Conservation (phyloP, 2,329 filamentous ascomycete species). For the Diaporthe citriasiana region DNA sequence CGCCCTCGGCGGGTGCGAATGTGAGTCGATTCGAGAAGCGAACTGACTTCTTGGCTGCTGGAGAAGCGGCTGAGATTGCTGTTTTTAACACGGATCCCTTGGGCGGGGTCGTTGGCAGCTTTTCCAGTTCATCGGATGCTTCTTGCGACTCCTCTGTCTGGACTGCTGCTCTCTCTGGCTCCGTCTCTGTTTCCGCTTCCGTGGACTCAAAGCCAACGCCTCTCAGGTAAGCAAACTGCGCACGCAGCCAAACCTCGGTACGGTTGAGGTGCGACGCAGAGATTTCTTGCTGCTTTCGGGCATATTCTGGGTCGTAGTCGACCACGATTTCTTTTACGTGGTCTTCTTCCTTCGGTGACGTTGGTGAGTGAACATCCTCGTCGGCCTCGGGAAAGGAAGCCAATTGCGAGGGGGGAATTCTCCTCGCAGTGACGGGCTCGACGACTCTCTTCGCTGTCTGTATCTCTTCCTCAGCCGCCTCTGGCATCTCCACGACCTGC, state of each 20-base stretch:
- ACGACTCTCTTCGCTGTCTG: slow-evolving; percentile 68
- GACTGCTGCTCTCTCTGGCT: slow-evolving; percentile 51
- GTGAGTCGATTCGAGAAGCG: slow-evolving; percentile 75
- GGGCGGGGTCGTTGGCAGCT: slow-evolving; percentile 46
- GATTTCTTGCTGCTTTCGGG: slow-evolving; percentile 77
- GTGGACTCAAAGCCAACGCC: slow-evolving; percentile 67
- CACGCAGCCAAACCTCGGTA: slow-evolving; percentile 87
- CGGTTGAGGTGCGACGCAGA: slow-evolving; percentile 84
- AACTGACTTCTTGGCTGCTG: slow-evolving; percentile 76
- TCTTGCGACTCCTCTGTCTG: slow-evolving; percentile 26
- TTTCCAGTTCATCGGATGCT: slow-evolving; percentile 50
- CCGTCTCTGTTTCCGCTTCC: slow-evolving; percentile 52
- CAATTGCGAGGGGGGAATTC: slow-evolving; percentile 45
- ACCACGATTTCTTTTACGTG: slow-evolving; percentile 74
- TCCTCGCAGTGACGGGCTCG: slow-evolving; percentile 54
- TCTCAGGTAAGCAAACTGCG: slow-evolving; percentile 83
- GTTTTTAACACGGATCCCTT: slow-evolving; percentile 35
- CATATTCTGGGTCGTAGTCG: slow-evolving; percentile 83
- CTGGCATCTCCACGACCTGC: slow-evolving; percentile 74
- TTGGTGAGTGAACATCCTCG: slow-evolving; percentile 50
- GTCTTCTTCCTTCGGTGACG: slow-evolving; percentile 67
- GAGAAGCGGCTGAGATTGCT: slow-evolving; percentile 45
- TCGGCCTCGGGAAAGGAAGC: slow-evolving; percentile 49
- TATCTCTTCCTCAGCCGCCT: slow-evolving; percentile 70
- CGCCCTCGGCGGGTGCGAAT: slow-evolving; percentile 52